These are phyloP conservation scores for Zasmidium citrigriseum DNA, from an alignment of 2,329 filamentous ascomycete genomes.

Conservation along the genomic window DNA sequence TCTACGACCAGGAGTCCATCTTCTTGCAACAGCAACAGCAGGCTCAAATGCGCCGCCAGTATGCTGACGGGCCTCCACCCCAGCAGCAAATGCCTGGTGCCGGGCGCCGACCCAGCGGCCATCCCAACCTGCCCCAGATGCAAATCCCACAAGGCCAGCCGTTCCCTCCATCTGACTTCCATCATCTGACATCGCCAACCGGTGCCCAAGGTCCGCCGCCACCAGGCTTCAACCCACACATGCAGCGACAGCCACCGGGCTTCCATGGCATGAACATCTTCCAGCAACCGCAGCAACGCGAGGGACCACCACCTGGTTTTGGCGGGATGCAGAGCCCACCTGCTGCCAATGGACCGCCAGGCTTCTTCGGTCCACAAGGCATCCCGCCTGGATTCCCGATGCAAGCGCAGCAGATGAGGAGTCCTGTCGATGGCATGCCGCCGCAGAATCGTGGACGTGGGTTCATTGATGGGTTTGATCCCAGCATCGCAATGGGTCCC, in stretches of 20 bases:
- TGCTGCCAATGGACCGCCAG: slow-evolving; percentile 13
- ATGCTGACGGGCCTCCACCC: slow-evolving; percentile 12
- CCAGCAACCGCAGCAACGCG: slow-evolving; percentile 24
- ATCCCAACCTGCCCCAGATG: slow-evolving; percentile 31
- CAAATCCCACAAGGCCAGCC: slow-evolving; percentile 27
- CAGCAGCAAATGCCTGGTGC: slow-evolving; percentile 10
- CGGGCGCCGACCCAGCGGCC: slow-evolving; percentile 28
- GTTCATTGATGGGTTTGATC: not conserved
- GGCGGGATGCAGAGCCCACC: slow-evolving; percentile 1
- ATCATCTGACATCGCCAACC: slow-evolving; percentile 19
- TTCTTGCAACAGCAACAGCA: slow-evolving; percentile 34
- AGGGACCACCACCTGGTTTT: slow-evolving; percentile 16
- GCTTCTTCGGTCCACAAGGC: slow-evolving; percentile 15
- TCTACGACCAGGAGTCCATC: slow-evolving; percentile 35
- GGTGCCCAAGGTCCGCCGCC: slow-evolving; percentile 21
- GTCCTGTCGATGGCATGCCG: slow-evolving; percentile 6
- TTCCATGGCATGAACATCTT: slow-evolving; percentile 34
- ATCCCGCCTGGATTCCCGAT: slow-evolving; percentile 12
- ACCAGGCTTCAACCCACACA: slow-evolving; percentile 34
- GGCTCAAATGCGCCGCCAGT: slow-evolving; percentile 26
- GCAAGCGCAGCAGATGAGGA: slow-evolving; percentile 6
- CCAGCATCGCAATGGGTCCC: not conserved
- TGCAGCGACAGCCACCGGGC: slow-evolving; percentile 35
- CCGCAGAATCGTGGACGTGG: not conserved
- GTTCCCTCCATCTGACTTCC: slow-evolving; percentile 22